Evolutionary conservation across 805 yeast genomes (phyloP), one percentile per base, ranked within the genome.

Genomic region (Nakazawaea molendinolei): DNA sequence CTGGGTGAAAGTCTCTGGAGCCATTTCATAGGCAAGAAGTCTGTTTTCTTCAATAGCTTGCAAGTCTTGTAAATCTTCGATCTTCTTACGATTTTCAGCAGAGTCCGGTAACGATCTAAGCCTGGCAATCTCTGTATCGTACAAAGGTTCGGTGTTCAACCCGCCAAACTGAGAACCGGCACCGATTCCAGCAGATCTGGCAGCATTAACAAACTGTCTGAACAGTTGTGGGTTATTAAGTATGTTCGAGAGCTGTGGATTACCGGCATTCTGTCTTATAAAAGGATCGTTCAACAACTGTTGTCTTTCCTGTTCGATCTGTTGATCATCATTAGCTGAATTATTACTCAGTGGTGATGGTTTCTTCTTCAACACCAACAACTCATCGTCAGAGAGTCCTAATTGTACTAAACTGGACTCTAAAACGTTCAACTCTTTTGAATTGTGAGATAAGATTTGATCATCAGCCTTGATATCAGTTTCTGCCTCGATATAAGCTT

Each of bases 1-100:
- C 0, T 71, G 58, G 0, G 87, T 79, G 60, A 92, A 92, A 24
- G 84, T 70, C 55, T 92, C 99, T 0, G 99, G 98, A 4, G 90
- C 76, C 36, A 79, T 77, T 40, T 89, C 97, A 53, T 78, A 67
- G 0, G 98, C 97, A 44, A 75, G 67, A 31, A 75, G 68, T 65
- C 83, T 64, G 51, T 86, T 86, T 43, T 86, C 94, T 41, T 86
- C 85, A 32, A 90, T 78, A 27, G 78, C 84, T 47, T 74, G 75
- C 47, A 77, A 79, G 42, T 76, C 73, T 37, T 80, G 79, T 36
- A 79, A 49, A 47, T 85, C 90, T 51, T 77, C 46, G 29, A 86
- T 78, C 45, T 69, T 69, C 15, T 66, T 68, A 47, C 82, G 86
- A 41, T 71, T 77, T 23, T 72, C 84, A 14, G 85, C 84, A 47